These are phyloP conservation scores for Fusarium xylarioides DNA, from an alignment of 2,329 filamentous ascomycete genomes.

Conservation along the genomic window DNA sequence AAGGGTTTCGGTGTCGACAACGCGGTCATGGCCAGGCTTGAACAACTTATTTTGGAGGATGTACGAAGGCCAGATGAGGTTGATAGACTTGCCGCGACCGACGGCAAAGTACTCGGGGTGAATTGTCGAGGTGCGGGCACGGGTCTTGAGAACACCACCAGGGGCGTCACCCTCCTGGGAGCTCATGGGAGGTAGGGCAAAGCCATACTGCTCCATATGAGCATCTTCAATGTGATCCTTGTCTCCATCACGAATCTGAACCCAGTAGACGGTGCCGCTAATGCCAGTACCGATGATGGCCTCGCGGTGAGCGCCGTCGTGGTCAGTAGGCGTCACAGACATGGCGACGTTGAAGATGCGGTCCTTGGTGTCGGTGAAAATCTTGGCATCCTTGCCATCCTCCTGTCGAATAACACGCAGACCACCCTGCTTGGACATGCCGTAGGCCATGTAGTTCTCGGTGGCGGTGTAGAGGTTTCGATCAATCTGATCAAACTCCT, in stretches of 20 bases:
- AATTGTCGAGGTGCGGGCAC: slow-evolving; percentile 86
- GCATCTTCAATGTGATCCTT: slow-evolving; percentile 83
- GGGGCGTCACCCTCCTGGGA: slow-evolving; percentile 90
- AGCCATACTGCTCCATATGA: slow-evolving; percentile 83
- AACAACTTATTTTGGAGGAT: slow-evolving; percentile 71
- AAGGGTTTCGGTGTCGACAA: slow-evolving; percentile 88
- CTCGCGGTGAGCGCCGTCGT: slow-evolving; percentile 71
- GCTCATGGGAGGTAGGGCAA: slow-evolving; percentile 87
- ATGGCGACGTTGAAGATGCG: slow-evolving; percentile 94
- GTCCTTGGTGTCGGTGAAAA: slow-evolving; percentile 91
- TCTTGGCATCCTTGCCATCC: slow-evolving; percentile 88
- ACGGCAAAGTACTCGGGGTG: slow-evolving; percentile 96
- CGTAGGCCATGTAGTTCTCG: slow-evolving; percentile 91
- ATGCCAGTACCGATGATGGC: slow-evolving; percentile 91
- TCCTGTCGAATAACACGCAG: slow-evolving; percentile 94
- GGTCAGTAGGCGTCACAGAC: slow-evolving; percentile 71
- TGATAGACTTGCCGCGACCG: slow-evolving; percentile 94
- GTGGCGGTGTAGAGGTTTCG: slow-evolving; percentile 91
- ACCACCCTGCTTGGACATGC: slow-evolving; percentile 91
- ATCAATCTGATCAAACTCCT: slow-evolving; percentile 97
- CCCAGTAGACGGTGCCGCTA: slow-evolving; percentile 97
- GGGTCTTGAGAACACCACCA: slow-evolving; percentile 93
- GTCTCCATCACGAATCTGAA: slow-evolving; percentile 77
- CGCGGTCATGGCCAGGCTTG: slow-evolving; percentile 70
- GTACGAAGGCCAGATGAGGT: slow-evolving; percentile 79